Base-by-base conservation (phyloP, 345 rosid genomes). In the Bruguiera parviflora region DNA sequence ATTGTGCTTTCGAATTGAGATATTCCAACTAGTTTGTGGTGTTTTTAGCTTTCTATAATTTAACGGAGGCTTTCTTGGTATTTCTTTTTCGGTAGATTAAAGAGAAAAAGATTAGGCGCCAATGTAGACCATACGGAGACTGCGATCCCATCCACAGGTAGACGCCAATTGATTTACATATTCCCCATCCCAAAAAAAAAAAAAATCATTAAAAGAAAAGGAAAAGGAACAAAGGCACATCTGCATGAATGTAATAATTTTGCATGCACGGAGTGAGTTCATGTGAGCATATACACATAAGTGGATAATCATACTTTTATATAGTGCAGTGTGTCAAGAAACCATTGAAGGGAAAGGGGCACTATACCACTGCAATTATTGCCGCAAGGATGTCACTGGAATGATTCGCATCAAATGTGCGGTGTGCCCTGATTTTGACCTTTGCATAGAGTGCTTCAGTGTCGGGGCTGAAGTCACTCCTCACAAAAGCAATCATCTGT, bases 381-480 rank as follows among this genome's bases (percentile, higher is more conserved):
- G 99, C 75, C 76, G 84, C 70, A 95, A 95, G 83, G 96, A 95
- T 75, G 62, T 95, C 9, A 85, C 96, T n/a, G 96, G 96, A 51
- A 72, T 78, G 83, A 75, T 95, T 77, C 98, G 98, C 43, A 80
- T 92, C 56, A 95, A 84, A 79, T 92, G 98, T 77, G 98, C 92
- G 32, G 65, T 85, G 39, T 95, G 99, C 71, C 76, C 82, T 6
- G 96, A 92, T 83, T 95, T 88, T 76, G 98, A 95, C 77, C 99
- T 95, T 70, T 95, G 99, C 70, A 69, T 95, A 5, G 98, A 90
- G 74, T 95, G 99, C 71, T 92, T 90, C 51, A 86, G 84, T 58
- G 88, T 90, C n/a, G 96, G 98, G 65, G 96, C 85, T 78, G 94
- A 95, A 67, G 80, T 87, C 65, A 71, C 39, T 71, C 88, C 91